Evolutionary conservation across 2,329 filamentous ascomycete species (phyloP).

Genomic region (Ophiostoma piceae): DNA sequence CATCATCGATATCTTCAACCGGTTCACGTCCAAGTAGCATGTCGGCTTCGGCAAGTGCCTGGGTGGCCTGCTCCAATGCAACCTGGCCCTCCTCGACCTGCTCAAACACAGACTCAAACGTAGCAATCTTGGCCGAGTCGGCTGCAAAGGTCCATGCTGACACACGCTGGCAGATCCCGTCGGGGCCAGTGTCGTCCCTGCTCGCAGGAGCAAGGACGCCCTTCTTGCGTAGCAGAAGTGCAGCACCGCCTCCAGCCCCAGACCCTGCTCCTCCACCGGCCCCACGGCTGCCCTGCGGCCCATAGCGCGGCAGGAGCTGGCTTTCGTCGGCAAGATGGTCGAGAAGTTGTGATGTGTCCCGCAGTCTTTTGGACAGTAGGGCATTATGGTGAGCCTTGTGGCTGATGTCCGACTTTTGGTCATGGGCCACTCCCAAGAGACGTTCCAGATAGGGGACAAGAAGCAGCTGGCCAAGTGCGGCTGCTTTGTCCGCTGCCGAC

Average conservation of each 20-base stretch:
- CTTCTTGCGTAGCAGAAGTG: constrained; percentile 31
- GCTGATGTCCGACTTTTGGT: constrained; percentile 53
- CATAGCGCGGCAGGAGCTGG: constrained; percentile 52
- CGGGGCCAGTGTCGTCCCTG: constrained; percentile 39
- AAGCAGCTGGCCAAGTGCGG: constrained; percentile 37
- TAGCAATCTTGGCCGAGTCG: constrained; percentile 55
- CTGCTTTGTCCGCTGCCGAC: constrained; percentile 1
- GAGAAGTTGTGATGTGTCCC: constrained; percentile 47
- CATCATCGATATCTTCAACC: constrained; percentile 26
- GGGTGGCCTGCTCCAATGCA: constrained; percentile 50
- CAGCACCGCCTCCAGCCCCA: constrained; percentile 4
- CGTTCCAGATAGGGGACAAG: constrained; percentile 53
- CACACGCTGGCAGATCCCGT: constrained; percentile 40
- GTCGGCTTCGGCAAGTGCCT: constrained; percentile 46
- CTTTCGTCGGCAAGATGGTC: constrained; percentile 57
- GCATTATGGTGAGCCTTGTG: constrained; percentile 55
- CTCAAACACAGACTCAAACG: constrained; percentile 54
- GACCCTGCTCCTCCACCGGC: background rate
- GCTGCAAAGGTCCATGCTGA: constrained; percentile 57
- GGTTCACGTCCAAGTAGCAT: constrained; percentile 38
- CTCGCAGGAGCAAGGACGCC: constrained; percentile 37
- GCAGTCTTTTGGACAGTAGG: constrained; percentile 46
- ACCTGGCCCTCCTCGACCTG: constrained; percentile 55
- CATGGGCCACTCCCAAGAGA: constrained; percentile 48
- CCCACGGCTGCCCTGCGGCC: constrained; percentile 34